These are phyloP conservation scores for Monilinia vaccinii-corymbosi DNA, from an alignment of 2,329 filamentous ascomycete genomes.

Conservation along the genomic window DNA sequence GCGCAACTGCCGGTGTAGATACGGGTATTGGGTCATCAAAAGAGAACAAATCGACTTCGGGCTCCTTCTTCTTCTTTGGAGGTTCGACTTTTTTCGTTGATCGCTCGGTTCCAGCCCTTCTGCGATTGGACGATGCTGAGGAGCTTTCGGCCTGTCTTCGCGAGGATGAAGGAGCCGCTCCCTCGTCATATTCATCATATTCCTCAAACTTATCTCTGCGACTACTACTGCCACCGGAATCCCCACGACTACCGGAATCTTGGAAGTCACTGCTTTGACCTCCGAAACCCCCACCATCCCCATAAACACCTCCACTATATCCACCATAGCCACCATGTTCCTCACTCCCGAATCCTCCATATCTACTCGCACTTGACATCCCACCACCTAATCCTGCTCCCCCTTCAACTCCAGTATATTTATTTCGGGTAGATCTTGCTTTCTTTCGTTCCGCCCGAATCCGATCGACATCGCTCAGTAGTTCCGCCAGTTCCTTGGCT, in stretches of 20 bases:
- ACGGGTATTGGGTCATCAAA: conserved; percentile 67
- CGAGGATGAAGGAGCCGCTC: conserved; percentile 42
- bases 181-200: conserved; percentile 94
- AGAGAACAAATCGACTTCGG: conserved; percentile 86
- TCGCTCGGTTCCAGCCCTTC: conserved; percentile 37
- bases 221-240: conserved; percentile 27
- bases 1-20: conserved; percentile 35
- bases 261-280: conserved; percentile 66
- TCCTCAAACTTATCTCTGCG: conserved; percentile 80
- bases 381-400: conserved; percentile 53
- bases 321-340: conserved; percentile 54
- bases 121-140: conserved; percentile 18
- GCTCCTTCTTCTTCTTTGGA: conserved; percentile 73
- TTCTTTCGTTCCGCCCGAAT: conserved; percentile 83
- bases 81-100: conserved; percentile 57
- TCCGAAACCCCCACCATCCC: conserved; percentile 91
- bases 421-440: conserved; percentile 79
- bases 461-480: conserved; percentile 84
- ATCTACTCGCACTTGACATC: conserved; percentile 40
- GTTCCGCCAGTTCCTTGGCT: conserved; percentile 87
- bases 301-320: conserved; percentile 69
- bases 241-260: conserved; percentile 36
- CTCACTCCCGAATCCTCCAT: conserved; percentile 88
- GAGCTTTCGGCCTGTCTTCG: conserved; percentile 24
- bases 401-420: conserved; percentile 91